Evolutionary conservation across 805 yeast species (phyloP).

Genomic region (Lipomyces starkeyi): DNA sequence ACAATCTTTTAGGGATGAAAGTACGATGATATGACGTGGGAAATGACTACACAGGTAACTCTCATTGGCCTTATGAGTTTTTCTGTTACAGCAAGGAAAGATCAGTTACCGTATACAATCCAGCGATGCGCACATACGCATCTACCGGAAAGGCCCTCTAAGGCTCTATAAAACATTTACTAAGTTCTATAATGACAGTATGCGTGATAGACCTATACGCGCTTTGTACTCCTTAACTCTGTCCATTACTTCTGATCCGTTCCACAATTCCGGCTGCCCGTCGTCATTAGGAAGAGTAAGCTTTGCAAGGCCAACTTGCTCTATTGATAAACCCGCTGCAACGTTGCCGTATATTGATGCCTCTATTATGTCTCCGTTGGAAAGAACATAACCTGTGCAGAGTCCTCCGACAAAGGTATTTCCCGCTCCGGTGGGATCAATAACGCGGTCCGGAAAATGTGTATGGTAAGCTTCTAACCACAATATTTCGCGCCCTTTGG

Average conservation of each 20-base stretch:
- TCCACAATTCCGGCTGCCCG: slow-evolving; percentile 58
- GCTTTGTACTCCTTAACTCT: slow-evolving; percentile 21
- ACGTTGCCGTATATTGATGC: slow-evolving; percentile 71
- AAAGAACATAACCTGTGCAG: slow-evolving; percentile 61
- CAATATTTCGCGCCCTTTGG: slow-evolving; percentile 40
- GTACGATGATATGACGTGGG: too few species aligned
- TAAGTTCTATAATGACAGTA: background rate
- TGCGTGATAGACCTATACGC: slow-evolving; percentile 13
- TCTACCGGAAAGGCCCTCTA: too few species aligned
- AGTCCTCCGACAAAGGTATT: slow-evolving; percentile 87
- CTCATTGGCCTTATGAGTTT: too few species aligned
- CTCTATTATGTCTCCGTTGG: slow-evolving; percentile 50
- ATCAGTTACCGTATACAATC: too few species aligned
- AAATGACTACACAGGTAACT: too few species aligned
- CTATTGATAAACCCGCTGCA: slow-evolving; percentile 82
- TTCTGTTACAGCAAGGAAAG: too few species aligned
- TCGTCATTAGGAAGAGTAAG: slow-evolving; percentile 31
- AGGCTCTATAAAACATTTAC: background rate
- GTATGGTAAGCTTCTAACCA: slow-evolving; percentile 81
- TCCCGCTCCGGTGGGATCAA: slow-evolving; percentile 96
- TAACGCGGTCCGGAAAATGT: slow-evolving; percentile 52
- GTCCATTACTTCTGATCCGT: slow-evolving; percentile 49
- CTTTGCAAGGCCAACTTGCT: slow-evolving; percentile 67
- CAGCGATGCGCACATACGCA: too few species aligned
- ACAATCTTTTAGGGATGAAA: too few species aligned